Percentiles rank a stretch among this genome's conserved stretches.
These are phyloP conservation scores for Teunomyces atbi DNA, from an alignment of 805 yeast genomes.

Conservation along the genomic window DNA sequence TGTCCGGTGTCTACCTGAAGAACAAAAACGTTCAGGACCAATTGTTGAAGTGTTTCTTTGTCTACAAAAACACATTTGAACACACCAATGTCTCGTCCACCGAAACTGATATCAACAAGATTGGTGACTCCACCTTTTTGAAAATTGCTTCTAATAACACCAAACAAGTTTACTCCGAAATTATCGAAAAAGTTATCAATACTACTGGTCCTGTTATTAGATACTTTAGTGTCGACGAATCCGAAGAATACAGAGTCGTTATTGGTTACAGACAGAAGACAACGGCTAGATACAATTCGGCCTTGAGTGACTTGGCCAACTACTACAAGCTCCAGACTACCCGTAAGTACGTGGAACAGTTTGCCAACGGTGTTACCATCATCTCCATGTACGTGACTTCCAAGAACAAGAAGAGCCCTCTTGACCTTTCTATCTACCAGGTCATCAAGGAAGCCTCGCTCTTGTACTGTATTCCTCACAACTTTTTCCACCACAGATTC, in stretches of 20 bases:
- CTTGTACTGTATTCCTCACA: slow-evolving; percentile 86
- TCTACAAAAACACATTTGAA: slow-evolving; percentile 60
- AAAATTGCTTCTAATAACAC: slow-evolving; percentile 79
- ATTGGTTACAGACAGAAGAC: slow-evolving; percentile 85
- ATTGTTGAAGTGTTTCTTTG: slow-evolving; percentile 71
- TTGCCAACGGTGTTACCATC: slow-evolving; percentile 82
- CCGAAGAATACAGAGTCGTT: slow-evolving; percentile 81
- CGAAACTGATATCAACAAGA: slow-evolving; percentile 56
- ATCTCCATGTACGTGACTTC: slow-evolving; percentile 83
- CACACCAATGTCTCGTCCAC: slow-evolving; percentile 19
- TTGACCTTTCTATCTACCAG: slow-evolving; percentile 80
- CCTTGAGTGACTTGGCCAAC: slow-evolving; percentile 80
- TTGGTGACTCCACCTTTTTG: slow-evolving; percentile 77
- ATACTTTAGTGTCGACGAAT: slow-evolving; percentile 74
- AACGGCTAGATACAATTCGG: slow-evolving; percentile 84
- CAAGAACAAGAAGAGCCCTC: slow-evolving; percentile 48
- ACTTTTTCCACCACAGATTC: slow-evolving; percentile 72
- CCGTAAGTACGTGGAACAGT: slow-evolving; percentile 92
- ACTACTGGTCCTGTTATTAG: slow-evolving; percentile 93
- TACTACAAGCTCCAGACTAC: slow-evolving; percentile 84
- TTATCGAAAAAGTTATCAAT: slow-evolving; percentile 63
- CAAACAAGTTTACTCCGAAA: slow-evolving; percentile 68
- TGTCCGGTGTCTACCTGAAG: slow-evolving; percentile 36
- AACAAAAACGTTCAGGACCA: slow-evolving; percentile 40
- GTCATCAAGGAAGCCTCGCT: slow-evolving; percentile 92